Evolutionary conservation across 2,329 filamentous ascomycete species (phyloP).

Genomic region (Bisporella sp.): DNA sequence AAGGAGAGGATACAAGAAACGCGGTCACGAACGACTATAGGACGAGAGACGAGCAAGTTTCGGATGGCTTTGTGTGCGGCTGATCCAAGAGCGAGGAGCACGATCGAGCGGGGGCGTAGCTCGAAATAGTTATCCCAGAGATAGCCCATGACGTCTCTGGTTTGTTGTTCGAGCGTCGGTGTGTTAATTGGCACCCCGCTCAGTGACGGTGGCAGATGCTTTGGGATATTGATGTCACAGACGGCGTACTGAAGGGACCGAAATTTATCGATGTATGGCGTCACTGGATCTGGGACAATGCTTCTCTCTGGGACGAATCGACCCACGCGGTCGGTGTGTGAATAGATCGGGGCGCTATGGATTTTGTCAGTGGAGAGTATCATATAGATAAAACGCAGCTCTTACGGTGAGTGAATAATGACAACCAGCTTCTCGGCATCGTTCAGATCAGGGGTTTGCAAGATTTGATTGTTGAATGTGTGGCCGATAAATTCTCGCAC

Average conservation of each 20-base stretch:
- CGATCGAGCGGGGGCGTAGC: constrained; percentile 61
- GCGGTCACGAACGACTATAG: not conserved
- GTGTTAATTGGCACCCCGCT: constrained; percentile 34
- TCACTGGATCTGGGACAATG: constrained; percentile 33
- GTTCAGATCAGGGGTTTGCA: constrained; percentile 69
- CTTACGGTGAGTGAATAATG: constrained; percentile 86
- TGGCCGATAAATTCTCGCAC: constrained; percentile 65
- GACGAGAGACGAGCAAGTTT: constrained; percentile 69
- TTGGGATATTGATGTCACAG: constrained; percentile 87
- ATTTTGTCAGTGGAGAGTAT: too few species aligned
- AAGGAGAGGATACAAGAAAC: constrained; percentile 75
- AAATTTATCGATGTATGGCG: constrained; percentile 81
- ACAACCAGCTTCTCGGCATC: constrained; percentile 64
- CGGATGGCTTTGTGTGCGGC: constrained; percentile 80
- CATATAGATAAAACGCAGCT: constrained; percentile 10
- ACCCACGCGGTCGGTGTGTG: too few species aligned
- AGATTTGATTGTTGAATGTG: constrained; percentile 78
- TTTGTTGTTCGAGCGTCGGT: constrained; percentile 35
- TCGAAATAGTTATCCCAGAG: constrained; percentile 98
- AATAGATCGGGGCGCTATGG: too few species aligned
- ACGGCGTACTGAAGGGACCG: constrained; percentile 69
- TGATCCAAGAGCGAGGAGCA: constrained; percentile 86
- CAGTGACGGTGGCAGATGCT: constrained; percentile 50
- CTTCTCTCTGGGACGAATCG: too few species aligned
- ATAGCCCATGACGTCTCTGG: constrained; percentile 71